Evolutionary conservation across 2,329 filamentous ascomycete species (phyloP).

Genomic region (Ophiostoma sp.): DNA sequence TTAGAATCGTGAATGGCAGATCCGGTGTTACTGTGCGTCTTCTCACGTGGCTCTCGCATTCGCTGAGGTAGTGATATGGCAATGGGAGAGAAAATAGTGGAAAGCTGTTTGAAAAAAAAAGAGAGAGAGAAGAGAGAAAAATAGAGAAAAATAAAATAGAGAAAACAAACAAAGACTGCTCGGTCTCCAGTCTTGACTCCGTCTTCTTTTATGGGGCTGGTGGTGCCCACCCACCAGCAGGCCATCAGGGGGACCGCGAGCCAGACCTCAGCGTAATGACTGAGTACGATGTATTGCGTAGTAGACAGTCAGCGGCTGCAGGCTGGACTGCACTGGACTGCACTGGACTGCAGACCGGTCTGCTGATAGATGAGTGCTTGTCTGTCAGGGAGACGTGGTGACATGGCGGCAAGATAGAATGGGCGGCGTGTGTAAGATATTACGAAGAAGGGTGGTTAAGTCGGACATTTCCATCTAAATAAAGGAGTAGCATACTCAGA

Average conservation of each 20-base stretch:
- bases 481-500: too few species aligned
- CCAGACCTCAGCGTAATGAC: too few species aligned
- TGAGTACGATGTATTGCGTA: neutral
- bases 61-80: neutral
- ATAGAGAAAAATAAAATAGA: neutral
- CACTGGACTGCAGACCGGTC: too few species aligned
- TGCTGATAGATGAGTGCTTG: neutral
- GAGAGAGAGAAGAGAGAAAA: neutral
- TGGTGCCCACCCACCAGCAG: conserved; percentile 19
- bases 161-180: too few species aligned
- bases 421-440: neutral
- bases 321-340: too few species aligned
- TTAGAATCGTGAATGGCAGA: too few species aligned
- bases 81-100: too few species aligned
- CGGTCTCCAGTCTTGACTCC: neutral
- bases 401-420: too few species aligned
- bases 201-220: conserved; percentile 16
- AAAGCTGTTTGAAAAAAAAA: neutral
- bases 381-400: neutral
- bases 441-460: too few species aligned
- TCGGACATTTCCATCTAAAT: too few species aligned
- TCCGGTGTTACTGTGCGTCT: neutral
- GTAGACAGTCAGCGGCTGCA: neutral
- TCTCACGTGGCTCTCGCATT: conserved; percentile 4
- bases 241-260: conserved; percentile 25